phyloP scores from a whole-genome alignment of 805 yeast genomes.

The Candida gorgasii region DNA sequence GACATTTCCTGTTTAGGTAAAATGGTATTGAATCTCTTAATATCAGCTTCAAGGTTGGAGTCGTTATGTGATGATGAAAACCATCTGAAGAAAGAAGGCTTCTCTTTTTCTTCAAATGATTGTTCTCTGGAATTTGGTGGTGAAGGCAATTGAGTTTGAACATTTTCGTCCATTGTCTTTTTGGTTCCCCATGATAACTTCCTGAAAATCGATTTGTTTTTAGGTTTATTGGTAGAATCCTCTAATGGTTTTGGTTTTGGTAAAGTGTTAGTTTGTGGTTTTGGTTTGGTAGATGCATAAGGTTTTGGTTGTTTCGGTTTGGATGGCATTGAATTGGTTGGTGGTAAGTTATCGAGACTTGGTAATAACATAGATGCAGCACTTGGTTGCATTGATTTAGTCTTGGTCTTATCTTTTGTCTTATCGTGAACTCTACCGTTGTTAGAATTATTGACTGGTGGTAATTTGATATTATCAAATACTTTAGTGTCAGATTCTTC shows the following conservation, averaged over 20 bases:
- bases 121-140: slow-evolving; percentile 33
- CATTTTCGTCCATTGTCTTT: slow-evolving; percentile 33
- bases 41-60: slow-evolving; percentile 24
- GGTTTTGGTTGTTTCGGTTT: slow-evolving; percentile 21
- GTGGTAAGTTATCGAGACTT: slow-evolving; percentile 15
- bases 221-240: slow-evolving; percentile 34
- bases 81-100: slow-evolving; percentile 41
- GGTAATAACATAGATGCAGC: slow-evolving; percentile 40
- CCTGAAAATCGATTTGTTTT: slow-evolving; percentile 45
- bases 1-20: slow-evolving; percentile 57
- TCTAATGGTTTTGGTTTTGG: slow-evolving; percentile 31
- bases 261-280: slow-evolving; percentile 21
- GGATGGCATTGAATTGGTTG: not conserved
- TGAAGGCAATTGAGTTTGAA: slow-evolving; percentile 33
- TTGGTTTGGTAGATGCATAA: slow-evolving; percentile 14
- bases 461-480: slow-evolving; percentile 50
- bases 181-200: slow-evolving; percentile 53
- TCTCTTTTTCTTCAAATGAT: slow-evolving; percentile 28
- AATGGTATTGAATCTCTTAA: slow-evolving; percentile 37
- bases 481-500: slow-evolving; percentile 25
- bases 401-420: slow-evolving; percentile 12
- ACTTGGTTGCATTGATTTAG: slow-evolving; percentile 33
- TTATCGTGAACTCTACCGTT: not conserved
- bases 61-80: slow-evolving; percentile 38
- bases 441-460: slow-evolving; percentile 35